Evolutionary conservation across 352 stramenopile species (phyloP).

Genomic region (Phytophthora pisi): DNA sequence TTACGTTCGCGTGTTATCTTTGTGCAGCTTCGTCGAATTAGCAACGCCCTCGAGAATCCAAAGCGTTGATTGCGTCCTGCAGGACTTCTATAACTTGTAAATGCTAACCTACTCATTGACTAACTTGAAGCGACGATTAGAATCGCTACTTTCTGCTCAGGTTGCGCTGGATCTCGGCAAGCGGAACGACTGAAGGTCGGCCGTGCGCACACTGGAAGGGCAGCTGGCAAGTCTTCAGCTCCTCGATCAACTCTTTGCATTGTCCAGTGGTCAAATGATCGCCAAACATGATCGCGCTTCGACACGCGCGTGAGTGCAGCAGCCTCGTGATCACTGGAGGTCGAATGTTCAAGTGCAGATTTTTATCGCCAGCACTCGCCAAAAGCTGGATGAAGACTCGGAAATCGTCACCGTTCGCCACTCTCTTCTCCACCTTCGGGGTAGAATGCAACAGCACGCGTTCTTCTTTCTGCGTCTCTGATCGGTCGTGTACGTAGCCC

Average conservation of each 20-base stretch:
- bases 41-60: slow-evolving; percentile 50
- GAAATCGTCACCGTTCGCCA: slow-evolving; percentile 76
- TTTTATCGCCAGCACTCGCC: slow-evolving; percentile 24
- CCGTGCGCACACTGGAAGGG: slow-evolving; percentile 93
- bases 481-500: background rate
- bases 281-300: slow-evolving; percentile 94
- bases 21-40: slow-evolving; percentile 67
- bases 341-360: slow-evolving; percentile 39
- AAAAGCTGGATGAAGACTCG: slow-evolving; percentile 86
- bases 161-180: slow-evolving; percentile 63
- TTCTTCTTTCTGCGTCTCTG: slow-evolving; percentile 5
- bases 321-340: slow-evolving; percentile 83
- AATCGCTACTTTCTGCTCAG: background rate
- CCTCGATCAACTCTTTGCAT: slow-evolving; percentile 73
- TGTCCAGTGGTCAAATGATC: slow-evolving; percentile 75
- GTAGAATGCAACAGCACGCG: slow-evolving; percentile 44
- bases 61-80: slow-evolving; percentile 15
- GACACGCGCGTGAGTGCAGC: slow-evolving; percentile 88
- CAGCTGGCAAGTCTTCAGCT: slow-evolving; percentile 77
- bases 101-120: background rate
- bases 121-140: background rate
- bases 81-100: background rate
- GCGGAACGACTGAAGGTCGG: slow-evolving; percentile 87
- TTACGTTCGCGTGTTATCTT: background rate
- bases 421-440: slow-evolving; percentile 76